Evolutionary conservation across 345 rosid genomes (phyloP), one percentile per base, ranked within the genome.

Genomic region (Aquilaria yunnanensis): DNA sequence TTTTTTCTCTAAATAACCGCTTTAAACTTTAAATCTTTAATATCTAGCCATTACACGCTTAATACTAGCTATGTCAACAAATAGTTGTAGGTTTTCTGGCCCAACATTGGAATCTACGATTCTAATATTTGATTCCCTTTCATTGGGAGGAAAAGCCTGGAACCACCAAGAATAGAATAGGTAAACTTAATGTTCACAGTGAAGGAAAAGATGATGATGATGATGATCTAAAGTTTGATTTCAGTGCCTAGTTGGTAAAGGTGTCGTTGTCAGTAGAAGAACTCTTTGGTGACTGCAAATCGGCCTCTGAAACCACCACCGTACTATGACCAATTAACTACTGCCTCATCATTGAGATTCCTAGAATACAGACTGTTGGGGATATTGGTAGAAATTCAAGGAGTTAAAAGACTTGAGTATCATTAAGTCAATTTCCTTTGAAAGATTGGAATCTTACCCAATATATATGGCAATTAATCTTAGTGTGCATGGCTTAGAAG

Each of bases 261-360:
- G 71, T 74, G 47, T 84, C 89, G 34, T 79, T 88, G 46, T 83
- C 97, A 0, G 98, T 97, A 0, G 97, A 93, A 32, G 96, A 93
- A 75, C 88, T 93, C 12, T 93, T 93, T 47, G 88, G 86, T 31
- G 83, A 89, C 0, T 96, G 98, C 16, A 93, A 86, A 93, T 93
- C 74, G 82, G 41, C 98, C 96, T 14, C 63, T 93, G 47, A 73
- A 78, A 41, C 87, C 74, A 0, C 73, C 90, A 0, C 80, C 85
- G 12, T 69, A 72, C 0, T 64, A 70, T 13, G 77, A 75, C 12
- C 60, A 77, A 31, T 64, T 10, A 31, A 56, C 86, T 4, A 30
- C 65, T 5, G 48, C 59, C 47, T 61, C 79, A 12, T 57, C 55
- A 47, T 2, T 33, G 30, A 71, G 74, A 60, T 73, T 81, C 13